phyloP scores from a whole-genome alignment of 345 rosid genomes.

The Punica granatum region DNA sequence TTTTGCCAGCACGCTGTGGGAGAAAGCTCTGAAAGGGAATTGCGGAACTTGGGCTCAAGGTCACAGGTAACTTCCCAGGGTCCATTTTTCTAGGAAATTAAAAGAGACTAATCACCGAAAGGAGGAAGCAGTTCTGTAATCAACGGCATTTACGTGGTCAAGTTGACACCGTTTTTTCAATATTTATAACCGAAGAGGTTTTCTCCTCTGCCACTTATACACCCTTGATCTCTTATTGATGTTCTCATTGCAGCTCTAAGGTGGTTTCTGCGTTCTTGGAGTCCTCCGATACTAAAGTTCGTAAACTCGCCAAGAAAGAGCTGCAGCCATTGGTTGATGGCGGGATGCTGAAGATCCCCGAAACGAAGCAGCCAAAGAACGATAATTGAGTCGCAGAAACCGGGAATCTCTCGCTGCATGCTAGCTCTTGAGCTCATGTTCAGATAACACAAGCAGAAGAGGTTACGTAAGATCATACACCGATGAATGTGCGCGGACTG shows the following conservation, averaged over 20 bases:
- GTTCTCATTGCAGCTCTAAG: conserved; percentile 49
- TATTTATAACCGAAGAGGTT: no score
- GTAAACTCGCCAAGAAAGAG: conserved; percentile 45
- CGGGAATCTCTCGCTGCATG: no score
- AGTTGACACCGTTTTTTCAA: background rate
- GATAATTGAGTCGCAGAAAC: conserved; percentile 13
- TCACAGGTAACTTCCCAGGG: conserved; percentile 53
- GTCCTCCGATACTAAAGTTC: conserved; percentile 41
- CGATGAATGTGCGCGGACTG: background rate
- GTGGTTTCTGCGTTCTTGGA: conserved; percentile 65
- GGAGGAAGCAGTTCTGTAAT: no score
- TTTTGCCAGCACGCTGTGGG: conserved; percentile 64
- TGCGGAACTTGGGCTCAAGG: conserved; percentile 64
- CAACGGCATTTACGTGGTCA: no score
- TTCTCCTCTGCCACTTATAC: no score
- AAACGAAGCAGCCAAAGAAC: conserved; percentile 24
- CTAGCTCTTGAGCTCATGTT: background rate
- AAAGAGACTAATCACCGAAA: background rate
- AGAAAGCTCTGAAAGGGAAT: conserved; percentile 64
- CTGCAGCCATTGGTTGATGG: conserved; percentile 57
- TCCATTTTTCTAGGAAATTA: background rate
- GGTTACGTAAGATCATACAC: no score
- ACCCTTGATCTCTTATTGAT: conserved; percentile 8
- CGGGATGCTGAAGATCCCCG: conserved; percentile 46
- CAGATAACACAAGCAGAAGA: background rate